A percentile compares a stretch with the other conserved stretches of the same genome.
phyloP scores from a whole-genome alignment of 1,284 basidiomycete genomes.

The Tremellales sp. region DNA sequence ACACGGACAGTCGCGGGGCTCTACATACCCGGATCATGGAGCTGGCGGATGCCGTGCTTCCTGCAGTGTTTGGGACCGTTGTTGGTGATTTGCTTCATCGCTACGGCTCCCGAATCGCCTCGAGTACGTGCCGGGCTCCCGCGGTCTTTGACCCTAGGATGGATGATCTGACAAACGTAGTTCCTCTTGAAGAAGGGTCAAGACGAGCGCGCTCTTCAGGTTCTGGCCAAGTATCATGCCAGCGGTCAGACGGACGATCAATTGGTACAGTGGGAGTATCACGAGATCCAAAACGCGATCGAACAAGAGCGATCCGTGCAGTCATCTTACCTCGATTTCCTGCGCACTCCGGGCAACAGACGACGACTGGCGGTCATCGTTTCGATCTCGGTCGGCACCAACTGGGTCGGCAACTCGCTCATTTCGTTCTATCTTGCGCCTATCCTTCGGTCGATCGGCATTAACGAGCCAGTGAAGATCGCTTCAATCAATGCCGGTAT shows the following conservation, averaged over 20 bases:
- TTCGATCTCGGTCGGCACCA: constrained; percentile 16
- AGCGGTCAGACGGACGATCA: constrained; percentile 4
- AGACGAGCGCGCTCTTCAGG: constrained; percentile 52
- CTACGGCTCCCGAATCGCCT: constrained; percentile 59
- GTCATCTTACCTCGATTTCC: constrained; percentile 10
- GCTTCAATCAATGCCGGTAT: constrained; percentile 68
- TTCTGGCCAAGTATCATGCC: constrained; percentile 59
- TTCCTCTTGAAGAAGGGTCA: constrained; percentile 59
- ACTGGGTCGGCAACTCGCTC: constrained; percentile 53
- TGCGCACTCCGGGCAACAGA: constrained; percentile 10
- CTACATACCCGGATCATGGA: constrained; percentile 74
- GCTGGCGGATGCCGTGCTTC: constrained; percentile 60
- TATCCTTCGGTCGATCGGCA: constrained; percentile 67
- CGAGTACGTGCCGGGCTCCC: constrained; percentile 12
- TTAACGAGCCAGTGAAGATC: constrained; percentile 50
- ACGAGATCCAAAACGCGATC: constrained; percentile 33
- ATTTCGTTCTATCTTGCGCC: constrained; percentile 65
- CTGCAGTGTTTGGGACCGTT: constrained; percentile 62
- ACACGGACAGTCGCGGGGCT: constrained; percentile 56
- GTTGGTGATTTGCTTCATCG: constrained; percentile 67
- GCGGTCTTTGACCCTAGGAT: constrained; percentile 58
- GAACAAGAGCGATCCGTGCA: constrained; percentile 28
- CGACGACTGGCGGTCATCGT: constrained; percentile 16
- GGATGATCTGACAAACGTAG: no score
- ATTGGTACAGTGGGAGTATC: constrained; percentile 10